These are phyloP conservation scores for Starmerella riodocensis DNA, from an alignment of 805 yeast species.

Conservation along the genomic window DNA sequence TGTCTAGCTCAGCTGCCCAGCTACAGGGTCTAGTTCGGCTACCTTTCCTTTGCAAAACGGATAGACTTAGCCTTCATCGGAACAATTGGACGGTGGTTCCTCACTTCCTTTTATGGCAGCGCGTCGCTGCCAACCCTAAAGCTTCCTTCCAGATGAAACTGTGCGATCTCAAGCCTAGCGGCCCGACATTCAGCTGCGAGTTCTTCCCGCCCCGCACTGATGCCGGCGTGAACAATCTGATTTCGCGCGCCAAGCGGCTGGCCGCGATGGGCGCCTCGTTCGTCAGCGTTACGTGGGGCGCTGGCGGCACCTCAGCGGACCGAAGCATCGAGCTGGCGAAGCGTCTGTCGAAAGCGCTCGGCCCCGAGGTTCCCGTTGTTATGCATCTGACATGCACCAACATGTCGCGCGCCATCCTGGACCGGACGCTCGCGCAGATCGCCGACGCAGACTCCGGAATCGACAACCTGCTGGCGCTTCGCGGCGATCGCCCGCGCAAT, in stretches of 20 bases:
- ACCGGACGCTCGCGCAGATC: conserved; percentile 46
- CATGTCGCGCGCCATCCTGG: conserved; percentile 63
- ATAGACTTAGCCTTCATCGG: no score
- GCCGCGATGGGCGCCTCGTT: conserved; percentile 76
- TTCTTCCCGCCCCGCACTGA: conserved; percentile 93
- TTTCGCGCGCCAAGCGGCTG: conserved; percentile 81
- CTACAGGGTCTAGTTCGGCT: no score
- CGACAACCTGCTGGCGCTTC: conserved; percentile 73
- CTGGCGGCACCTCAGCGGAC: conserved; percentile 87
- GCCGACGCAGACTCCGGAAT: conserved; percentile 68
- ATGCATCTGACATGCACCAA: conserved; percentile 94
- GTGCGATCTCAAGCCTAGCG: conserved; percentile 34
- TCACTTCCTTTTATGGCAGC: no score
- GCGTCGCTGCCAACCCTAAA: no score
- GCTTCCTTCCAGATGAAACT: no score
- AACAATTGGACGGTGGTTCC: no score
- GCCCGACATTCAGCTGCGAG: conserved; percentile 70
- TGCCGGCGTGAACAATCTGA: conserved; percentile 64
- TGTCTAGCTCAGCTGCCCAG: no score
- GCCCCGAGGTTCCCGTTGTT: conserved; percentile 64
- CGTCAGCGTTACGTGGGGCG: conserved; percentile 96
- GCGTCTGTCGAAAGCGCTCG: conserved; percentile 55
- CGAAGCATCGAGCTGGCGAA: conserved; percentile 76
- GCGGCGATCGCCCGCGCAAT: conserved; percentile 87
- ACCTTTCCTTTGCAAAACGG: no score